These are phyloP conservation scores for Stromatinia cepivora DNA, from an alignment of 2,329 filamentous ascomycete genomes.

Conservation along the genomic window DNA sequence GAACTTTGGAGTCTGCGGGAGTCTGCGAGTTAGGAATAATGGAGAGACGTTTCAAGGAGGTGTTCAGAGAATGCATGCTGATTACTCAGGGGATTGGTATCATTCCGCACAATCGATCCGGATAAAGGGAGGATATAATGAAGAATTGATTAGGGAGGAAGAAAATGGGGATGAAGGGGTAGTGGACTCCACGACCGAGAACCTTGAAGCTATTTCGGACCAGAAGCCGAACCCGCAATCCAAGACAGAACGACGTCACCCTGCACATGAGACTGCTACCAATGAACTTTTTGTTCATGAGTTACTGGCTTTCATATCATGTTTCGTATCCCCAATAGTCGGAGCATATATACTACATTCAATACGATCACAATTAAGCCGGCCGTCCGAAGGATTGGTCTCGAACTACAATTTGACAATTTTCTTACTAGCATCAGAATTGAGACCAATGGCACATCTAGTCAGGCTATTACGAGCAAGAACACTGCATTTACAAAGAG, in stretches of 20 bases:
- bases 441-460: conserved; percentile 78
- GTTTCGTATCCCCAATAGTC: conserved; percentile 74
- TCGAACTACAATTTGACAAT: conserved; percentile 92
- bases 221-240: conserved; percentile 26
- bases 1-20: not conserved
- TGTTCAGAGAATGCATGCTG: conserved; percentile 5
- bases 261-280: conserved; percentile 46
- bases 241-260: conserved; percentile 31
- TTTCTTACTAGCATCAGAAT: conserved; percentile 82
- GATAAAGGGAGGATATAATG: conserved; percentile 49
- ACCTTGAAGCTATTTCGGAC: conserved; percentile 33
- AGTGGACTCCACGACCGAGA: conserved; percentile 34
- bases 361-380: conserved; percentile 76
- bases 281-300: conserved; percentile 74
- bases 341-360: conserved; percentile 83
- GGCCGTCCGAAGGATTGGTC: conserved; percentile 81
- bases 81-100: conserved; percentile 65
- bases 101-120: conserved; percentile 66
- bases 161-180: conserved; percentile 49
- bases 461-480: conserved; percentile 77
- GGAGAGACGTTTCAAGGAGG: not conserved
- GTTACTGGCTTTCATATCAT: conserved; percentile 70
- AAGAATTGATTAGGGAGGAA: conserved; percentile 43
- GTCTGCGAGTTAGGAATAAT: not conserved
- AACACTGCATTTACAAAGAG: conserved; percentile 77